Base-by-base conservation (phyloP, 2,329 filamentous ascomycete genomes). In the Epichloe gansuensis region DNA sequence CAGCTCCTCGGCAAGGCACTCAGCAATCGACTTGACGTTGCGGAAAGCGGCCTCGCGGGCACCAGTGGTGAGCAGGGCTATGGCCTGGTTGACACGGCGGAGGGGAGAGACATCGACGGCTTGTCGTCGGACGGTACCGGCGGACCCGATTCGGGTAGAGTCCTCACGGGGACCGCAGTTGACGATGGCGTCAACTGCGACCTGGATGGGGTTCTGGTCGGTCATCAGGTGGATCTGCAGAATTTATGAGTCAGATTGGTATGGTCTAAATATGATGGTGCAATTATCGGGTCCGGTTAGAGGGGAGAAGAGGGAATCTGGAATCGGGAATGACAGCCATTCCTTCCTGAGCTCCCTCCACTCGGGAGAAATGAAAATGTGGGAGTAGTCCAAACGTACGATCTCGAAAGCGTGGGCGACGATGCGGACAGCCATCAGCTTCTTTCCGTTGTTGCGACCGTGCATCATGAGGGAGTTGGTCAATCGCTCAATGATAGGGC, bases 391-490 rank as follows among this genome's bases (percentile, higher is more conserved):
- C 51, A 49, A 61, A 86, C 88, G 75, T 86, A 96, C 91, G 74
- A 98, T 98, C 83, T 98, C 94, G 78, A 98, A 98, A 68, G 91
- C 77, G 82, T 98, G 93, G 66, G 91, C 91, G 69, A 98, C 91
- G 67, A 98, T 98, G 78, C 93, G 90, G 75, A 97, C 91, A 72
- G 93, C 94, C 91, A 95, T 96, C 72, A 97, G 85, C 89, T 98
- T 98, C 88, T 98, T 98, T 78, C 93, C 93, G 88, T 96, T 98
- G 88, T 98, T 98, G 79, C 93, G 93, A 77, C 93, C 93, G 86
- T 98, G 95, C 91, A 97, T 97, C 94, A 98, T 98, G 74, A 98
- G 86, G 57, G 93, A 97, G 88, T 98, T 98, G 83, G 93, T 98
- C 68, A 98, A 86, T 75, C 93, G 91, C 88, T 98, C 93, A 73